Percentiles rank a stretch among this genome's conserved stretches.
Evolutionary conservation across 768 basidiomycete species (phyloP).

Genomic region (Cubamyces lactineus): DNA sequence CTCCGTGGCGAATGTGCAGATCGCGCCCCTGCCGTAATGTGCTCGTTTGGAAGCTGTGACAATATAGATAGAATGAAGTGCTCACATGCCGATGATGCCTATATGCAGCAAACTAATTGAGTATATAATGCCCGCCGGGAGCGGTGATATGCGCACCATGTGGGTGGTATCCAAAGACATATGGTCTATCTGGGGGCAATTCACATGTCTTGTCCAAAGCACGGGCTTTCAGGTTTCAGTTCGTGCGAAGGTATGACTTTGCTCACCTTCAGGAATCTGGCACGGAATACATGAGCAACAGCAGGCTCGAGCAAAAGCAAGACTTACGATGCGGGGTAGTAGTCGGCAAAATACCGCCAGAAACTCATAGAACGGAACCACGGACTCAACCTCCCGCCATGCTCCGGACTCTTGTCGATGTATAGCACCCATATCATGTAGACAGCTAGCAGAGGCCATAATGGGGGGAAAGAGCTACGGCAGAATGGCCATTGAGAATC

Average conservation of each 20-base stretch:
- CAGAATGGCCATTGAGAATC: not conserved
- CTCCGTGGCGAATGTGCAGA: slow-evolving; percentile 97
- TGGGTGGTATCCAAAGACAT: slow-evolving; percentile 98
- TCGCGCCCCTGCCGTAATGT: slow-evolving; percentile 67
- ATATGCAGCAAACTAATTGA: not conserved
- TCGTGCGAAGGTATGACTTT: not conserved
- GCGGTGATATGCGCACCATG: slow-evolving; percentile 64
- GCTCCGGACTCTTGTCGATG: slow-evolving; percentile 77
- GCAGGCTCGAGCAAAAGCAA: not conserved
- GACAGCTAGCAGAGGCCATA: slow-evolving; percentile 82
- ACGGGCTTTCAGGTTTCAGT: not conserved
- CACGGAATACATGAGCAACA: not conserved
- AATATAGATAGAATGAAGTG: slow-evolving; percentile 6
- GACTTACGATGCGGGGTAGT: slow-evolving; percentile 88
- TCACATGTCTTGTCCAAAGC: slow-evolving; percentile 69
- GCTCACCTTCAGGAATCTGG: slow-evolving; percentile 47
- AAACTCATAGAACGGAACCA: slow-evolving; percentile 74
- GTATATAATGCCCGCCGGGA: not conserved
- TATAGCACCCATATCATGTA: slow-evolving; percentile 81
- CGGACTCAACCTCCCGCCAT: slow-evolving; percentile 67
- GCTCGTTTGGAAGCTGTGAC: not conserved
- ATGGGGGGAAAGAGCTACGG: slow-evolving; percentile 78
- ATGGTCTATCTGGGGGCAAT: slow-evolving; percentile 87
- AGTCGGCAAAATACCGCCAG: slow-evolving; percentile 92
- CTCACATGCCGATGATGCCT: slow-evolving; percentile 98